Conservation (phyloP, 176 grass and related monocot species). For the Urochloa ruziziensis region DNA sequence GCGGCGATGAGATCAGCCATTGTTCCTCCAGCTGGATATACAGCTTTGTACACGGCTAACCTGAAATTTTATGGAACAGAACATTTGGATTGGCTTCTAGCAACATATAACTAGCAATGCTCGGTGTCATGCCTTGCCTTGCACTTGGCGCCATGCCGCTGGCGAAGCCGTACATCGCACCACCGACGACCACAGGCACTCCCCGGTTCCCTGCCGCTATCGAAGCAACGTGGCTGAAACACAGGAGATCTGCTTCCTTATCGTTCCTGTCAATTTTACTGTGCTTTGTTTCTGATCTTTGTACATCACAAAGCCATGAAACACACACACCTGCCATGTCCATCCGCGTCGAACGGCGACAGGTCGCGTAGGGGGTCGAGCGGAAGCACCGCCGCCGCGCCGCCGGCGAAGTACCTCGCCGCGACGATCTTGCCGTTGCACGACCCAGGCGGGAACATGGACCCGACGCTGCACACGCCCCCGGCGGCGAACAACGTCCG, state of each 20-base stretch:
- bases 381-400: constrained; percentile 34
- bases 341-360: constrained; percentile 57
- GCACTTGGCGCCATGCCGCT: constrained; percentile 73
- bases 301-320: neutral
- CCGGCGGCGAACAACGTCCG: neutral
- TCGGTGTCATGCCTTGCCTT: constrained; percentile 19
- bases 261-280: too few relatives aligned
- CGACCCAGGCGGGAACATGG: constrained; percentile 37
- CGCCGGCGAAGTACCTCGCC: constrained; percentile 52
- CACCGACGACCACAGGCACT: constrained; percentile 45
- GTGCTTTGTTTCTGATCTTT: neutral
- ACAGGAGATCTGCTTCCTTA: neutral
- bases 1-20: constrained; percentile 55
- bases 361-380: constrained; percentile 54
- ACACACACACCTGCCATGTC: constrained; percentile 63
- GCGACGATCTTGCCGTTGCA: constrained; percentile 75
- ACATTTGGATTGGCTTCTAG: neutral
- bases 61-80: constrained; percentile 22
- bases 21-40: constrained; percentile 60
- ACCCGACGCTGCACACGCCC: constrained; percentile 24
- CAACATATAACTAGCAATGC: too few relatives aligned
- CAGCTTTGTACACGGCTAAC: constrained; percentile 61
- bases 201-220: constrained; percentile 53
- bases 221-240: constrained; percentile 62
- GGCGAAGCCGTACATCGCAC: constrained; percentile 56